Evolutionary conservation across 2,329 filamentous ascomycete species (phyloP).

Genomic region (Raffaelea ambrosiae): DNA sequence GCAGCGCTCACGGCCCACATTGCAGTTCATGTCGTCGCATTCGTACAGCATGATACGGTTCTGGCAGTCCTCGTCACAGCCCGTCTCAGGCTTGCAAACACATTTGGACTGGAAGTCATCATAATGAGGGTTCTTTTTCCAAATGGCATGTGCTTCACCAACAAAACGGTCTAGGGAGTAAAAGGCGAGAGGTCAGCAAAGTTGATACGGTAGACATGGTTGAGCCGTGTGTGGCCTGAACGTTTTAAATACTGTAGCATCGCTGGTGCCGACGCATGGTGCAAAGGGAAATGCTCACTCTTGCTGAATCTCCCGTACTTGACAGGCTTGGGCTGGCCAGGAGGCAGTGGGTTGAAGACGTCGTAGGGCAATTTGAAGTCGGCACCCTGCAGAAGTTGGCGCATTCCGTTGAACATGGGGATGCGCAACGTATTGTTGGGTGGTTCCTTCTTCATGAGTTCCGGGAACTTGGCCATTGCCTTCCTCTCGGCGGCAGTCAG

Average conservation of each 20-base stretch:
- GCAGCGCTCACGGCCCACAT: slow-evolving; percentile 63
- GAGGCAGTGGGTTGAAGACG: slow-evolving; percentile 77
- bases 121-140: slow-evolving; percentile 70
- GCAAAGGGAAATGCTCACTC: slow-evolving; percentile 48
- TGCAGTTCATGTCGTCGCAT: slow-evolving; percentile 86
- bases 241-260: too few species aligned
- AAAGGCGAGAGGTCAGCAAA: not conserved
- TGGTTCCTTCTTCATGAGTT: slow-evolving; percentile 35
- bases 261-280: too few species aligned
- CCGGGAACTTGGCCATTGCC: slow-evolving; percentile 36
- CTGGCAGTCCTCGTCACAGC: slow-evolving; percentile 83
- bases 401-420: slow-evolving; percentile 70
- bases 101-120: slow-evolving; percentile 70
- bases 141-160: slow-evolving; percentile 69
- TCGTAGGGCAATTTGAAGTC: slow-evolving; percentile 88
- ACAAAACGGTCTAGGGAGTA: slow-evolving; percentile 68
- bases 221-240: too few species aligned
- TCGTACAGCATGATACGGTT: slow-evolving; percentile 97
- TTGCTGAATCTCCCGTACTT: slow-evolving; percentile 89
- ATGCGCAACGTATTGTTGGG: slow-evolving; percentile 56
- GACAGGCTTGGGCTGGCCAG: slow-evolving; percentile 81
- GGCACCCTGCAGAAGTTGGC: slow-evolving; percentile 60
- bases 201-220: not conserved
- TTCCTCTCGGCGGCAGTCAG: slow-evolving; percentile 44
- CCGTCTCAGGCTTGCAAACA: slow-evolving; percentile 66